Percentiles rank a stretch among this genome's conserved stretches.
Evolutionary conservation across 805 yeast genomes (phyloP).

Genomic region (Wickerhamomyces chaumierensis): DNA sequence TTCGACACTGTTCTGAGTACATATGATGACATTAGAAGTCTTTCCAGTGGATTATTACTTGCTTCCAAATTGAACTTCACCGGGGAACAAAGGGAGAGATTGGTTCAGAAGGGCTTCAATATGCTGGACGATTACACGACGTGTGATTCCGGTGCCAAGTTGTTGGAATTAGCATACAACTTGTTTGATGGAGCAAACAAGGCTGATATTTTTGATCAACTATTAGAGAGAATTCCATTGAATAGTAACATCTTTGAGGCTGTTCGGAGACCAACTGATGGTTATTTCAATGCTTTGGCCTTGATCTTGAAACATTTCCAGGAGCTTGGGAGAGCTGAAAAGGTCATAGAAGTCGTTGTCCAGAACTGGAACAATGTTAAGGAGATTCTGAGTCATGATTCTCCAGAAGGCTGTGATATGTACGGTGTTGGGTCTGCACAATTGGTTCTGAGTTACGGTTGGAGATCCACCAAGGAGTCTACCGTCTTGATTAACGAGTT

Average conservation of each 20-base stretch:
- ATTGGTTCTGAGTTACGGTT: conserved; percentile 52
- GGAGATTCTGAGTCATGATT: conserved; percentile 48
- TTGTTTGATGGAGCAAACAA: conserved; percentile 22
- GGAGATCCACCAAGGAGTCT: conserved; percentile 79
- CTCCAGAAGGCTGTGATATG: conserved; percentile 55
- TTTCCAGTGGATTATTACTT: conserved; percentile 34
- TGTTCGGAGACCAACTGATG: conserved; percentile 51
- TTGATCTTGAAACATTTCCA: conserved; percentile 25
- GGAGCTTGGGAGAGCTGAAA: conserved; percentile 2
- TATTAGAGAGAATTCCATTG: conserved; percentile 24
- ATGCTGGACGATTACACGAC: conserved; percentile 39
- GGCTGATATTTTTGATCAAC: conserved; percentile 18
- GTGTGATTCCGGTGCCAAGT: conserved; percentile 72
- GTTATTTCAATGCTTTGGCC: conserved; percentile 51
- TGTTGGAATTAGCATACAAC: conserved; percentile 38
- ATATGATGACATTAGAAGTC: conserved; percentile 64
- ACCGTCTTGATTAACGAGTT: conserved; percentile 40
- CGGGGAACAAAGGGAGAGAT: conserved; percentile 5
- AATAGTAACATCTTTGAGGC: conserved; percentile 29
- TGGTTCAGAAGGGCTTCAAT: conserved; percentile 19
- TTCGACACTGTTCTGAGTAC: conserved; percentile 56
- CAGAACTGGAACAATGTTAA: conserved; percentile 24
- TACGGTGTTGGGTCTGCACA: conserved; percentile 32
- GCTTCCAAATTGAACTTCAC: conserved; percentile 14
- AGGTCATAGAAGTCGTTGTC: conserved; percentile 12